A percentile compares a stretch with the other conserved stretches of the same genome.
These are phyloP conservation scores for Paecilomyces variotii DNA, from an alignment of 2,329 filamentous ascomycete genomes.

Conservation along the genomic window DNA sequence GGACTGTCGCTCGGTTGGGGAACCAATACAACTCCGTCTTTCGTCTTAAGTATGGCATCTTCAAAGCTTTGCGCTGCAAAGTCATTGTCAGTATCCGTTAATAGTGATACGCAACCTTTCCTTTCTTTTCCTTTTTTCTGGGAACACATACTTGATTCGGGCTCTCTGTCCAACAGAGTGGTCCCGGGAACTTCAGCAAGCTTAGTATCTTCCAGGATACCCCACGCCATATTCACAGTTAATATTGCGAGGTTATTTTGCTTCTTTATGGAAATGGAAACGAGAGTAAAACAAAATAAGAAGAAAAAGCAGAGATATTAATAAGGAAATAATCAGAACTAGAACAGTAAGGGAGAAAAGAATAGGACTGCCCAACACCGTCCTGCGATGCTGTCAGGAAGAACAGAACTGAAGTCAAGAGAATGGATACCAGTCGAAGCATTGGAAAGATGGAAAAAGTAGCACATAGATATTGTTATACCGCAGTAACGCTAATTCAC, in stretches of 20 bases:
- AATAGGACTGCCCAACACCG: not conserved
- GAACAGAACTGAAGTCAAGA: not conserved
- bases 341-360: not conserved
- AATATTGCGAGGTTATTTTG: not conserved
- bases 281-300: not conserved
- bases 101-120: not conserved
- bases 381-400: not conserved
- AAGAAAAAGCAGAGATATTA: constrained; percentile 4
- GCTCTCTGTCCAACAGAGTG: constrained; percentile 1
- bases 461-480: not conserved
- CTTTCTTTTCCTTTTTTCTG: not conserved
- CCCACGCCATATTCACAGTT: constrained; percentile 14
- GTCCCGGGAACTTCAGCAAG: constrained; percentile 20
- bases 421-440: not conserved
- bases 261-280: not conserved
- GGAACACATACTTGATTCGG: not conserved
- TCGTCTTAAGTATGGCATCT: constrained; percentile 25
- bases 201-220: constrained; percentile 18
- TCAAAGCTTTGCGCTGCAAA: not conserved
- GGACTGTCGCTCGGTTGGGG: constrained; percentile 9
- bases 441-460: not conserved
- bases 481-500: not conserved
- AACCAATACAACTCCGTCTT: constrained; percentile 11
- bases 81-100: not conserved
- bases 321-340: constrained; percentile 1